Evolutionary conservation across 2,329 filamentous ascomycete genomes (phyloP).

Genomic region (Eurotiales sp.): DNA sequence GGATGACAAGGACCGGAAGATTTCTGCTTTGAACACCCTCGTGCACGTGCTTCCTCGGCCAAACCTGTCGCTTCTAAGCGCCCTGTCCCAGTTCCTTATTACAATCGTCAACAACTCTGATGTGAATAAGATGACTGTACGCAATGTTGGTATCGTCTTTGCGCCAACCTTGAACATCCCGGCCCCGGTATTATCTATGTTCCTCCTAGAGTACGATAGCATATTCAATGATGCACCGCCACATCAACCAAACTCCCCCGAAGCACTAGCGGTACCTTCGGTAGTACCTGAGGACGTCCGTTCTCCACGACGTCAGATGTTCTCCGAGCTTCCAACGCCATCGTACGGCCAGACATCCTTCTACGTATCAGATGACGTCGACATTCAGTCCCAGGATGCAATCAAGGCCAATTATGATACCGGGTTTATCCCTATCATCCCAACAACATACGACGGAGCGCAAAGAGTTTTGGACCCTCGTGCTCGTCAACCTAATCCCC

Average conservation of each 20-base stretch:
- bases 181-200: constrained; percentile 87
- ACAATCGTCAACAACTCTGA: constrained; percentile 87
- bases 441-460: constrained; percentile 44
- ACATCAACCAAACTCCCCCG: constrained; percentile 42
- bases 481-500: constrained; percentile 19
- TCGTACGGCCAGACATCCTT: constrained; percentile 58
- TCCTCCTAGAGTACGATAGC: constrained; percentile 81
- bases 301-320: constrained; percentile 63
- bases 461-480: constrained; percentile 27
- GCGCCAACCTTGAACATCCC: constrained; percentile 96
- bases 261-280: constrained; percentile 40
- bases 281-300: constrained; percentile 55
- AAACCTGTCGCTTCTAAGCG: constrained; percentile 77
- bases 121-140: constrained; percentile 95
- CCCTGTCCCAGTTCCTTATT: constrained; percentile 83
- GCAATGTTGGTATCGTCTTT: constrained; percentile 97
- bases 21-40: constrained; percentile 69
- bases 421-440: constrained; percentile 51
- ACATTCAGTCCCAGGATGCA: constrained; percentile 20
- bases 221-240: constrained; percentile 72
- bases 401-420: constrained; percentile 41
- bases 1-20: constrained; percentile 69
- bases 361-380: constrained; percentile 26
- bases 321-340: constrained; percentile 63
- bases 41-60: constrained; percentile 74